Evolutionary conservation across 2,329 filamentous ascomycete species (phyloP), one percentile per base, ranked within the genome.

Genomic region (Cadophora malorum): DNA sequence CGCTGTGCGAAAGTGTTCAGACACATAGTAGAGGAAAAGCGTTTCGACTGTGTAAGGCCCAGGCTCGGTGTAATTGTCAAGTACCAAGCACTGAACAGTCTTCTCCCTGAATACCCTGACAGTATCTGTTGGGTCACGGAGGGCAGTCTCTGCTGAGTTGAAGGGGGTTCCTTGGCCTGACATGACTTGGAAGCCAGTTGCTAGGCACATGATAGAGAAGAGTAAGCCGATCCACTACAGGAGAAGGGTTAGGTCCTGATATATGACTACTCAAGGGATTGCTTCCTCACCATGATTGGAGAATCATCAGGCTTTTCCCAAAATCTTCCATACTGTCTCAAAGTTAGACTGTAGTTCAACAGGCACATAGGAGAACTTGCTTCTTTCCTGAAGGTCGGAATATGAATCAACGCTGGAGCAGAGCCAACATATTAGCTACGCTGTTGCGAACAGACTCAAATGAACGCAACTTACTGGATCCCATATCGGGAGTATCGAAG

Each of bases 21-120:
- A 80, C 71, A 87, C 82, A 25, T 82, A 79, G 67, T 86, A 86
- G 12, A 87, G 76, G 8, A 87, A 69, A 53, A 88, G 81, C 2
- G 85, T 82, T 59, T 83, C 83, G 19, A 87, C 76, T 0, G 84
- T 87, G 56, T 77, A 79, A 8, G 79, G 75, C 14, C 79, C 81
- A 0, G 86, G 85, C 52, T 82, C 81, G 0, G 81, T 81, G 72
- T 86, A 87, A 66, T 83, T 83, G 2, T 82, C 82, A 71, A 78
- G 77, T 16, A 84, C 78, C 35, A 88, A 79, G n/a, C 85, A 85
- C 79, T 82, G 83, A 25, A 83, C 82, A 1, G 83, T 82, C 28
- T 82, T 84, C 9, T 81, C 78, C 38, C 85, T 82, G 72, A 83
- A 87, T 19, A 79, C 77, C 56, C 79, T 80, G 68, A 85, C 82